Base-by-base conservation (phyloP, 2,329 filamentous ascomycete genomes). In the Hansfordia pulvinata region DNA sequence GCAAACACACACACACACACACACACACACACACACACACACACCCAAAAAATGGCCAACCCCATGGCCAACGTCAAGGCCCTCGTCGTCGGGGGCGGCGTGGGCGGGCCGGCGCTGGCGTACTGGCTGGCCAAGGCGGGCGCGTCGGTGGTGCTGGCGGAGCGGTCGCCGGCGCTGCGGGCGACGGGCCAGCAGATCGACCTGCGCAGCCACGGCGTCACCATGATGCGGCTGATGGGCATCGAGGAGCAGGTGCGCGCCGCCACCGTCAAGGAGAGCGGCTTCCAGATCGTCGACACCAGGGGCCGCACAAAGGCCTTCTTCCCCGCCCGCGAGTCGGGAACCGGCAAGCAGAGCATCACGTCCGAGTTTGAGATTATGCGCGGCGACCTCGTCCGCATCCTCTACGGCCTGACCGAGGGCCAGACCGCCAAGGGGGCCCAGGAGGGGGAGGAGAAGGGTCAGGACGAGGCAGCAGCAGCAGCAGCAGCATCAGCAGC, bases 101-200 rank as follows among this genome's bases (percentile, higher is more conserved):
- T n/a, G n/a, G n/a, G n/a, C n/a, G n/a, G n/a, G n/a, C n/a, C n/a
- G n/a, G n/a, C n/a, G n/a, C n/a, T n/a, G n/a, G n/a, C n/a, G n/a
- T n/a, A n/a, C n/a, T n/a, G n/a, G n/a, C n/a, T n/a, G n/a, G n/a
- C n/a, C n/a, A n/a, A n/a, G n/a, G n/a, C n/a, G n/a, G n/a, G n/a
- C n/a, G n/a, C n/a, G n/a, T n/a, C n/a, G n/a, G n/a, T n/a, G n/a
- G n/a, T n/a, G n/a, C n/a, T n/a, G n/a, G n/a, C n/a, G n/a, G 60
- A 63, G 30, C 53, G 55, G 11, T 51, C 52, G 2, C 34, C 54
- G 1, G 25, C 34, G 10, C 47, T 53, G 10, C 46, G 56, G 9
- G 43, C 41, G 4, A 50, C 52, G 14, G 60, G 60, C 2, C 56
- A 59, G 31, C 49, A 56, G 12, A 41, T 63, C 20, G 60, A 64